Evolutionary conservation across 2,329 filamentous ascomycete species (phyloP).

Genomic region (Pseudocercospora pini-densiflorae): DNA sequence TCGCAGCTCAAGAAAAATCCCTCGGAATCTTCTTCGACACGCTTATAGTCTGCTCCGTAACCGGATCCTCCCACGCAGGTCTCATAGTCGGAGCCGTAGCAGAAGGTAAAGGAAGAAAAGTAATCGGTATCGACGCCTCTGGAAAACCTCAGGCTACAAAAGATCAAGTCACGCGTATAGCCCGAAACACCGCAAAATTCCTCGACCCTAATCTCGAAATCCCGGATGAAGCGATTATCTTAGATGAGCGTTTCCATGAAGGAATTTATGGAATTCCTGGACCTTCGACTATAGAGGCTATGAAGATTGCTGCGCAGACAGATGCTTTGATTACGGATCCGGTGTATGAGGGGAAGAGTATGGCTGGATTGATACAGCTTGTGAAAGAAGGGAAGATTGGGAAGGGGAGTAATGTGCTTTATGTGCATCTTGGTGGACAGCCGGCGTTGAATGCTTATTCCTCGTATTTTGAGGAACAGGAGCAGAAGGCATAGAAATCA

Average conservation of each 20-base stretch:
- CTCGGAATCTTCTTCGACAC: conserved; percentile 69
- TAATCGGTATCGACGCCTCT: conserved; percentile 71
- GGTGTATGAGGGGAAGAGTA: conserved; percentile 76
- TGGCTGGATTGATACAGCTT: conserved; percentile 73
- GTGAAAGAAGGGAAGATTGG: conserved; percentile 65
- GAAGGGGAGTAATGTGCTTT: conserved; percentile 67
- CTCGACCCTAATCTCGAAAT: conserved; percentile 68
- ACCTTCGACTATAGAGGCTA: conserved; percentile 67
- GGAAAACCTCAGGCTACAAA: conserved; percentile 65
- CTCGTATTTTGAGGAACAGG: conserved; percentile 29
- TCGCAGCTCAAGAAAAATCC: conserved; percentile 65
- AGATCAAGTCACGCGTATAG: conserved; percentile 69
- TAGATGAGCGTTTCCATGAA: conserved; percentile 69
- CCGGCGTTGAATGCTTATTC: conserved; percentile 70
- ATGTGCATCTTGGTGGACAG: conserved; percentile 73
- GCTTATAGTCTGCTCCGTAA: conserved; percentile 68
- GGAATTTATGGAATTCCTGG: conserved; percentile 71
- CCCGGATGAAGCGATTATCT: conserved; percentile 63
- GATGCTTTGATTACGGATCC: conserved; percentile 77
- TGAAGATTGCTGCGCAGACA: conserved; percentile 68
- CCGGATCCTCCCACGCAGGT: conserved; percentile 71
- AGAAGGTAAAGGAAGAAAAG: conserved; percentile 51
- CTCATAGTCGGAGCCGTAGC: conserved; percentile 74
- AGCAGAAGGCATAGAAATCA: too few relatives aligned
- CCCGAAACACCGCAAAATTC: conserved; percentile 64